These are phyloP conservation scores for Claviceps sorghi DNA, from an alignment of 2,329 filamentous ascomycete genomes.

Conservation along the genomic window DNA sequence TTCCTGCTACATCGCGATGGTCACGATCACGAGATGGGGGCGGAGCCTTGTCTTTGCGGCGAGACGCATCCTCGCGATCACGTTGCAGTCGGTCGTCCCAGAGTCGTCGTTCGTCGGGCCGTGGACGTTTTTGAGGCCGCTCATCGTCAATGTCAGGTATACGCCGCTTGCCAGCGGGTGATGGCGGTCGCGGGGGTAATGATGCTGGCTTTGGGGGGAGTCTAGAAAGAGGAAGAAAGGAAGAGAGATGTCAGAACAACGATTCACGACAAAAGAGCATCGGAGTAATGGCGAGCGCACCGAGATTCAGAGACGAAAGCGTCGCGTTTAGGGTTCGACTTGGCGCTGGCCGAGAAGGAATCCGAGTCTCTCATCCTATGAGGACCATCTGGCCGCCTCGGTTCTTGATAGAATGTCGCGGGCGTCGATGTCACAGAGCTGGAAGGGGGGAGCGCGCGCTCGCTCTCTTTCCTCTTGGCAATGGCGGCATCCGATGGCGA, in stretches of 20 bases:
- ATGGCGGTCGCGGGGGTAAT: conserved; percentile 23
- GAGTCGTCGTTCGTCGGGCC: conserved; percentile 22
- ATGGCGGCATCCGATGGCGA: conserved; percentile 22
- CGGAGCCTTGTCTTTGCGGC: conserved; percentile 15
- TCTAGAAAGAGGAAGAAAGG: conserved; percentile 10
- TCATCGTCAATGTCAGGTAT: conserved; percentile 29
- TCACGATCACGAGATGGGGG: conserved; percentile 3
- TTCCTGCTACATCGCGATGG: conserved; percentile 2
- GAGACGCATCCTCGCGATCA: conserved; percentile 19
- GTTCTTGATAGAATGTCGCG: neutral
- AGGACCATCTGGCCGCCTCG: conserved; percentile 6
- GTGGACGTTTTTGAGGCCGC: conserved; percentile 32
- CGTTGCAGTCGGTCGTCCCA: conserved; percentile 19
- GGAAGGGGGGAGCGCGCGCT: conserved; percentile 15
- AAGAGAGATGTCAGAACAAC: neutral
- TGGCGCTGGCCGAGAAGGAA: neutral
- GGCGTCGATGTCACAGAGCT: conserved; percentile 7
- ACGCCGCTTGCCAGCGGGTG: conserved; percentile 34
- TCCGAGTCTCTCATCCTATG: conserved; percentile 5
- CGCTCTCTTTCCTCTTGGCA: conserved; percentile 18
- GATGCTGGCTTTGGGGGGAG: conserved; percentile 23
- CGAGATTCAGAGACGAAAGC: conserved; percentile 4
- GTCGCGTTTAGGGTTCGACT: conserved; percentile 4
- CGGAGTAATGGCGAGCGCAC: conserved; percentile 2
- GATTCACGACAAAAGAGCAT: neutral